Evolutionary conservation across 805 yeast genomes (phyloP), one percentile per base, ranked within the genome.

Genomic region (Candida ipomoeae): DNA sequence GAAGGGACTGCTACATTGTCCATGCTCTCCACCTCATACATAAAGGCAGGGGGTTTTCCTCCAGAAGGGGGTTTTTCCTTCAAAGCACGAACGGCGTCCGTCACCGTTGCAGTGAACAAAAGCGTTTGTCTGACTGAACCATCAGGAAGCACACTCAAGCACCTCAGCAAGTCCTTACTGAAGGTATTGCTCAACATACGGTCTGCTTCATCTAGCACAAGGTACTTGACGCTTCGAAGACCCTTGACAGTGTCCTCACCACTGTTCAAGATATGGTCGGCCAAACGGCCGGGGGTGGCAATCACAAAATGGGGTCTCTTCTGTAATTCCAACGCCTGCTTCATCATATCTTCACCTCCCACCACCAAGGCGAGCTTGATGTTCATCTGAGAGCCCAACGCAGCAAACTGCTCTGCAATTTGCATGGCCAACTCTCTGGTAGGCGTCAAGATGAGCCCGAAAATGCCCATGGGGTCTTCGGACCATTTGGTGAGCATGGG

Each of bases 141-240:
- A 1, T 79, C 70, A 0, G 99, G 97, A 36, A 94, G 68, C 0
- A 83, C 80, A 5, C 75, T 72, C 60, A 92, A 79, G 62, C 97
- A 89, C 20, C 80, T 77, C 44, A 79, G 79, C 52, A 94, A 72
- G 67, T 92, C 96, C 33, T 81, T 78, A 8, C 91, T 85, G 68
- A 94, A 90, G 43, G 95, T 86, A 49, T 84, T 82, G 42, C 94
- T 88, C 55, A 94, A 78, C 31, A 94, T 71, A 54, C 97, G 79
- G 75, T 94, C 99, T 1, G 99, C 99, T 71, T 92, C 99, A 75
- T 94, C 99, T 2, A 94, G 72, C 2, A 94, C 98, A 48, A 94
- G 72, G 62, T 76, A 94, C 63, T 85, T 84, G 15, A 87, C 85
- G 57, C 95, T 76, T 58, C 84, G 81, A 44, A 94, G 71, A 0